Percentiles rank a stretch among this genome's conserved stretches.
These are phyloP conservation scores for Crithidia sp. DNA, from an alignment of 208 protist species.

Conservation along the genomic window DNA sequence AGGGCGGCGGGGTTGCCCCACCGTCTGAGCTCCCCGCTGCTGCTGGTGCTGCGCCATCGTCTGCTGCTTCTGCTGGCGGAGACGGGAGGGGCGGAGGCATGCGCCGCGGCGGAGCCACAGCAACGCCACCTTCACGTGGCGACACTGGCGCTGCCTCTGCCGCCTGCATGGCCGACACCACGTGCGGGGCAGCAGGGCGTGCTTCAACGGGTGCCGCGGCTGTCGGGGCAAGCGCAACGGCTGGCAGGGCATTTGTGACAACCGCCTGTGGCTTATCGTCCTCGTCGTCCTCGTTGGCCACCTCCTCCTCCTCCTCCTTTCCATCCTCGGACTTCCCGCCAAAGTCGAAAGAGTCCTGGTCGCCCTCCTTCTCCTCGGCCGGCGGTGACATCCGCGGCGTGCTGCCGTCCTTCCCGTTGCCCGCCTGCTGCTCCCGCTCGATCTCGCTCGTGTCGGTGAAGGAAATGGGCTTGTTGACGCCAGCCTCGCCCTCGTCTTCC, in stretches of 20 bases:
- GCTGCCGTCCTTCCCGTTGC: not conserved
- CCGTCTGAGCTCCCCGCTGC: not conserved
- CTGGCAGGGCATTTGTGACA: not conserved
- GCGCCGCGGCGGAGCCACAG: conserved; percentile 15
- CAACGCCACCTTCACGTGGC: not conserved
- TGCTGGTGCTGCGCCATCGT: not conserved
- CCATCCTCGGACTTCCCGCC: not conserved
- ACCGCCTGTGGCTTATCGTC: conserved; percentile 7
- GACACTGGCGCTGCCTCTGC: conserved; percentile 3
- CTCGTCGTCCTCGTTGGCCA: conserved; percentile 16
- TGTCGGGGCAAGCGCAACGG: not conserved
- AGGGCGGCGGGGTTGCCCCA: conserved; percentile 16
- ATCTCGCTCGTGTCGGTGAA: conserved; percentile 37
- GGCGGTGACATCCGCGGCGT: conserved; percentile 33
- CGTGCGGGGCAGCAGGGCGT: conserved; percentile 5
- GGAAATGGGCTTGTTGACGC: conserved; percentile 18
- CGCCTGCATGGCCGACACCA: conserved; percentile 13
- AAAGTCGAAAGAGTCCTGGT: conserved; percentile 2
- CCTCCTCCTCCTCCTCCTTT: not conserved
- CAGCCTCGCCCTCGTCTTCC: not conserved
- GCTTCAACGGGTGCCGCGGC: not conserved
- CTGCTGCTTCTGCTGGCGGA: conserved; percentile 7
- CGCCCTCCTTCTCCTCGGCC: conserved; percentile 6
- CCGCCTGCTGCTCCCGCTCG: conserved; percentile 5
- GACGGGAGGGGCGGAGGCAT: conserved; percentile 29